These are phyloP conservation scores for Bipolaris zeicola DNA, from an alignment of 2,329 filamentous ascomycete genomes.

Conservation along the genomic window DNA sequence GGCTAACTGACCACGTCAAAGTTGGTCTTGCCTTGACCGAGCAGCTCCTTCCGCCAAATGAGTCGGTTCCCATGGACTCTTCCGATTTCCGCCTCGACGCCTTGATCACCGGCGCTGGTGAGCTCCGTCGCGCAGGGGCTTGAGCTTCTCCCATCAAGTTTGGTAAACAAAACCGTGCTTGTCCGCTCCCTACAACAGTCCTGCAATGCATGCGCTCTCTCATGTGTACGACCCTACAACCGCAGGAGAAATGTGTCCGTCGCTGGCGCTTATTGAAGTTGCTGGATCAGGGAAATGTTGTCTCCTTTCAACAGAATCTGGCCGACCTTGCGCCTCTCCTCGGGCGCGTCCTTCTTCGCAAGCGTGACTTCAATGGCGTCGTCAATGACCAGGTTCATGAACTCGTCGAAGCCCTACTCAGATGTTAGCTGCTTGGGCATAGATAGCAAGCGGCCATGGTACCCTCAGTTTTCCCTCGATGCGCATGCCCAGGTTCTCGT, in stretches of 20 bases:
- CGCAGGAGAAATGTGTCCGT: neutral
- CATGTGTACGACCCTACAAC: conserved; percentile 8
- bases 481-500: conserved; percentile 90
- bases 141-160: conserved; percentile 11
- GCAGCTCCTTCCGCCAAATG: conserved; percentile 72
- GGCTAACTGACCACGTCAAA: conserved; percentile 50
- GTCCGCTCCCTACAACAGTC: conserved; percentile 1
- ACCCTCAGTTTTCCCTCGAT: conserved; percentile 98
- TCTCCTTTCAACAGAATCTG: conserved; percentile 88
- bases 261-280: conserved; percentile 30
- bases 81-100: conserved; percentile 83
- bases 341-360: conserved; percentile 77
- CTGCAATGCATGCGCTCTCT: conserved; percentile 10
- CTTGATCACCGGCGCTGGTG: conserved; percentile 73
- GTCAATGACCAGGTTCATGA: conserved; percentile 98
- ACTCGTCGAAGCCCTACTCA: conserved; percentile 90
- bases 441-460: conserved; percentile 38
- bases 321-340: conserved; percentile 77
- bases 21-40: conserved; percentile 84
- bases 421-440: conserved; percentile 19
- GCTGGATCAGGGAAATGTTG: conserved; percentile 79
- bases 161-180: conserved; percentile 4
- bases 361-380: conserved; percentile 92
- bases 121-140: conserved; percentile 40
- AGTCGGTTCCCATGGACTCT: conserved; percentile 73